Conservation (phyloP, 164 flowering plant genomes). For the Magnolia changhungtana region DNA sequence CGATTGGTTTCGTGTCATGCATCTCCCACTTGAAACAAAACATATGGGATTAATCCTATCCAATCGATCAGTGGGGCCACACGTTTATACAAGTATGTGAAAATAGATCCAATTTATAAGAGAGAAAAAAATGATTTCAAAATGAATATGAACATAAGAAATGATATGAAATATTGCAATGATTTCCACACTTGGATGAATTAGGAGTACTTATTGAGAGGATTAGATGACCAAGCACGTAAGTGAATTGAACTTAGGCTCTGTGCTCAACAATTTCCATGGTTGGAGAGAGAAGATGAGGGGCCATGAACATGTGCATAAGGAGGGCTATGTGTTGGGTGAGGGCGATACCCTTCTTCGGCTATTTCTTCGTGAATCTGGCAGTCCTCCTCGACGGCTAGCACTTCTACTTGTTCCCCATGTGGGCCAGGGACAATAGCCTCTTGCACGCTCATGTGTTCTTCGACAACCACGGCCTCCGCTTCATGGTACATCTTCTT, state of each 20-base stretch:
- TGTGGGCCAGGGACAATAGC: conserved; percentile 51
- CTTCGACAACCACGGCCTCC: conserved; percentile 42
- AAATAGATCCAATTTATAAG: no score
- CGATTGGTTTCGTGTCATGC: no score
- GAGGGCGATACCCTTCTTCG: not conserved
- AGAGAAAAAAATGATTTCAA: not conserved
- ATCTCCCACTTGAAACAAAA: no score
- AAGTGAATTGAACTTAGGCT: not conserved
- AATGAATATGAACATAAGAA: not conserved
- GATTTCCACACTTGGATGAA: not conserved
- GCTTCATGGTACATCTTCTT: conserved; percentile 33
- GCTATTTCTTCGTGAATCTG: conserved; percentile 41
- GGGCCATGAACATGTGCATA: not conserved
- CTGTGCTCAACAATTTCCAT: not conserved
- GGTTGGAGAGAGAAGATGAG: not conserved
- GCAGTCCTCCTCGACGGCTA: conserved; percentile 43
- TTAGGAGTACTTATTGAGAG: not conserved
- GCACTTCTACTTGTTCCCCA: conserved; percentile 37
- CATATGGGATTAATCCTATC: no score
- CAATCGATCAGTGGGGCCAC: no score
- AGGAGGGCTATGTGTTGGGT: not conserved
- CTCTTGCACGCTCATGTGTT: conserved; percentile 56
- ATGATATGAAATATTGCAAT: not conserved
- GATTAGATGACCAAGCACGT: not conserved
- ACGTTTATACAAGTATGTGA: no score